Evolutionary conservation across 495 filamentous ascomycete genomes (phyloP), one percentile per base, ranked within the genome.

Genomic region (Penicillium maclennaniae): DNA sequence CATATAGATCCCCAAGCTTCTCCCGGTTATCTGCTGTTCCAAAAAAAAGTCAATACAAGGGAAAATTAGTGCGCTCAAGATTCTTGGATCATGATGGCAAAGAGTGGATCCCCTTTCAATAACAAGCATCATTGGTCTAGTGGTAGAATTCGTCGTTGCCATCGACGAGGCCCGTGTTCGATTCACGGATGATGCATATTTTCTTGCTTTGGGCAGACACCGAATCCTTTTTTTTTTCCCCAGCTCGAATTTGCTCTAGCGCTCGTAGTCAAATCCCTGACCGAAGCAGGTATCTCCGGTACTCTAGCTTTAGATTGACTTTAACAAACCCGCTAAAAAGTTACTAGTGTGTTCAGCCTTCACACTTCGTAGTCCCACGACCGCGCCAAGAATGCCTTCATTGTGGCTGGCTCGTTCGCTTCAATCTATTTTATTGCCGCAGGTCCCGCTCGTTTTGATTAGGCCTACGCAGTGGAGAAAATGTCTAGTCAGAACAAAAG

Each of bases 81-180:
- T n/a, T n/a, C n/a, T n/a, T n/a, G n/a, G n/a, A n/a, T n/a, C n/a
- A n/a, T n/a, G n/a, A n/a, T n/a, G n/a, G n/a, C n/a, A n/a, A n/a
- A n/a, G n/a, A n/a, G n/a, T n/a, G n/a, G 28, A 9, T 31, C 28
- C 2, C 12, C 31, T 34, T 12, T 4, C 16, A 40, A 7, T 1
- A 49, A 68, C 49, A 43, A 69, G 75, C 75, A 75, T 76, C 72
- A 75, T 75, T 79, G 76, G 76, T 79, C 74, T 79, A 79, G 76
- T 79, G 76, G 76, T 79, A 78, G 73, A 79, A 79, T 79, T 78
- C 75, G 67, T 79, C 76, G 76, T 78, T 79, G 75, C 76, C 75
- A 79, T 79, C 76, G 76, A 79, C 67, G 76, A 78, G 76, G 73
- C 76, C 74, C 75, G 76, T 73, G 76, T 79, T 79, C 76, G 76